A percentile compares a stretch with the other conserved stretches of the same genome.
These are phyloP conservation scores for Mycocentrospora acerina DNA, from an alignment of 2,329 filamentous ascomycete genomes.

Conservation along the genomic window DNA sequence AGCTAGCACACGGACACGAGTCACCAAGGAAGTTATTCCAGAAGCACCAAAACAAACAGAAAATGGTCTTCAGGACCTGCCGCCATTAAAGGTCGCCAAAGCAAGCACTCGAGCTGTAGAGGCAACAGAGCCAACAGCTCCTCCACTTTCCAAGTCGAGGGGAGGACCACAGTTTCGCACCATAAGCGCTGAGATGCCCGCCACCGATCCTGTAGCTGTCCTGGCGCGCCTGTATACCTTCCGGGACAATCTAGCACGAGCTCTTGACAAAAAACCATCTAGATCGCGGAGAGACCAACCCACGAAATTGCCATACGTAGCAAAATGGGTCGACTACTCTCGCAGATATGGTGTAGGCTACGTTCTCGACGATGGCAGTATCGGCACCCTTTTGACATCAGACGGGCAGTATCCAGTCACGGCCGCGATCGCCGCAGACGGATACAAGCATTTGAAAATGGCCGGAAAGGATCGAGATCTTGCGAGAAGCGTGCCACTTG, in stretches of 20 bases:
- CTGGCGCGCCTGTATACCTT: conserved; percentile 48
- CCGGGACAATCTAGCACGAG: conserved; percentile 49
- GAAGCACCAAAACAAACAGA: conserved; percentile 19
- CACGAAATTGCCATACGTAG: conserved; percentile 59
- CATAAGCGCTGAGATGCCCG: conserved; percentile 33
- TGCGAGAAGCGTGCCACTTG: conserved; percentile 52
- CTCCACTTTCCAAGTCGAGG: conserved; percentile 20
- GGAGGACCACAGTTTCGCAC: conserved; percentile 25
- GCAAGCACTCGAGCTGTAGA: conserved; percentile 19
- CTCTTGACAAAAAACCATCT: conserved; percentile 42
- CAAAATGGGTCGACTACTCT: conserved; percentile 85
- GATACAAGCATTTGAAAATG: conserved; percentile 69
- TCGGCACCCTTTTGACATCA: conserved; percentile 65
- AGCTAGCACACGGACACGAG: conserved; percentile 28
- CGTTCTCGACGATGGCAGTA: conserved; percentile 77
- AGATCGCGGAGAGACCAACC: conserved; percentile 50
- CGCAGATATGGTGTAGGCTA: conserved; percentile 85
- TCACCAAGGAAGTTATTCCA: conserved; percentile 21
- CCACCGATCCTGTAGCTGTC: conserved; percentile 49
- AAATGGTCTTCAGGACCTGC: conserved; percentile 25
- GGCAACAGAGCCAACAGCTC: conserved; percentile 16
- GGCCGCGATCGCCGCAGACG: conserved; percentile 70
- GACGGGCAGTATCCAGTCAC: conserved; percentile 60
- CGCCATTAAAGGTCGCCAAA: conserved; percentile 25
- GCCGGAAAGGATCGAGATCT: conserved; percentile 61